Base-by-base conservation (phyloP, 371 early-diverging fungal genomes). In the Mortierella sp. region DNA sequence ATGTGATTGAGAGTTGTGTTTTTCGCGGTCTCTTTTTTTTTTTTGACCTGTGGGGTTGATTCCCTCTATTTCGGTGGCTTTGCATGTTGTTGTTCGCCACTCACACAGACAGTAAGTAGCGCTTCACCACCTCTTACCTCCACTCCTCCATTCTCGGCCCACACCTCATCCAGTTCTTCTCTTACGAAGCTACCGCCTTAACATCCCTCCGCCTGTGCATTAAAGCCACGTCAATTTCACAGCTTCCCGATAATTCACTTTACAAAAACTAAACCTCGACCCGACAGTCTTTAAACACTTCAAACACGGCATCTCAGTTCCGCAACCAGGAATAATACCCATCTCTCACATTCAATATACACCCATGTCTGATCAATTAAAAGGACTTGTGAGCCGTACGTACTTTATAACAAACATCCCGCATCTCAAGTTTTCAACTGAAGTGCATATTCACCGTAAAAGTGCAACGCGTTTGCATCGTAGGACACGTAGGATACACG, bases 321-420 rank as follows among this genome's bases (percentile, higher is more conserved):
- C 28, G 19, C n/a, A 8, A n/a, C n/a, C n/a, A 15, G 8, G 48
- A 26, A 3, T 15, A 30, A 44, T 39, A n/a, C 14, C 24, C 55
- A 8, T 26, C 42, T n/a, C 37, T 34, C 37, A 34, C 37, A 34
- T 7, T 46, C 43, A 27, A 50, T 48, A 62, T 15, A 46, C 41
- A 53, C n/a, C n/a, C 43, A 72, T 51, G 58, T 61, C 72, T 48
- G 72, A 72, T 49, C 66, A 65, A 41, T 48, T 66, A 52, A 66
- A 49, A 31, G 30, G 53, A 19, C 63, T 73, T 37, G 64, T 73
- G 30, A 67, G 67, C 56, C 62, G 73, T 66, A 73, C 47, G 73
- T 15, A 31, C 48, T 11, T n/a, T n/a, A n/a, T n/a, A n/a, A n/a
- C n/a, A n/a, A n/a, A n/a, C n/a, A n/a, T n/a, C n/a, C n/a, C n/a